Evolutionary conservation across 2,329 filamentous ascomycete genomes (phyloP).

Genomic region (Didymella glomerata): DNA sequence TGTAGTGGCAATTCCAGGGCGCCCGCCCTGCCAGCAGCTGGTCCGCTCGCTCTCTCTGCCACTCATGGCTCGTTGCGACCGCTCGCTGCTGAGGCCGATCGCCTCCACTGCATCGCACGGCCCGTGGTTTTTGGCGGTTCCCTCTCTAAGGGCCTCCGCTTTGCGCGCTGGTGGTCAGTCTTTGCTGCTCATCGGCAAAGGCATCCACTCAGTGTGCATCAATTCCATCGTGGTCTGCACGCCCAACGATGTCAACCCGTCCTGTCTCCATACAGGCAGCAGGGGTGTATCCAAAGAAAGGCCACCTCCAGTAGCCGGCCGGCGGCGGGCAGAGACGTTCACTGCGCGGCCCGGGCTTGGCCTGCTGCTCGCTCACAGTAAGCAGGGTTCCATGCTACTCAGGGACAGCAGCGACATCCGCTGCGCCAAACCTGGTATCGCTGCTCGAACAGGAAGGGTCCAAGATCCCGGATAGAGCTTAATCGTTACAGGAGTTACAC

Average conservation of each 20-base stretch:
- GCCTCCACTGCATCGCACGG: constrained; percentile 38
- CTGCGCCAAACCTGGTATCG: constrained; percentile 25
- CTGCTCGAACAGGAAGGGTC: constrained; percentile 32
- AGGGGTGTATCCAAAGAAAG: constrained; percentile 27
- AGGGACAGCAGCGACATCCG: constrained; percentile 26
- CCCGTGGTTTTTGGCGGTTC: constrained; percentile 30
- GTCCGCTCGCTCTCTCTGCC: constrained; percentile 8
- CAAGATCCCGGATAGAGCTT: constrained; percentile 41
- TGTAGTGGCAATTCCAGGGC: constrained; percentile 3
- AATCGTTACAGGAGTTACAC: constrained; percentile 47
- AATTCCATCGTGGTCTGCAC: constrained; percentile 21
- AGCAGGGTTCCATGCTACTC: constrained; percentile 23
- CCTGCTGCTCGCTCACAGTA: constrained; percentile 26
- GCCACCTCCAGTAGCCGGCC: constrained; percentile 28
- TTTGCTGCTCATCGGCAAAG: constrained; percentile 13
- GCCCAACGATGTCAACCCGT: constrained; percentile 41
- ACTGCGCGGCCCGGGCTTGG: constrained; percentile 34
- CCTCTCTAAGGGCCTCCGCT: constrained; percentile 26
- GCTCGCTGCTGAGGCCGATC: constrained; percentile 34
- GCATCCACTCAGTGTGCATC: constrained; percentile 12
- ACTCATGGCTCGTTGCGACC: constrained; percentile 1
- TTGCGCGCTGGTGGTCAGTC: constrained; percentile 13
- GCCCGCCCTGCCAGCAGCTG: constrained; percentile 8
- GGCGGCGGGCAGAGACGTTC: constrained; percentile 25
- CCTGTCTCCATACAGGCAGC: constrained; percentile 32